phyloP scores from a whole-genome alignment of 2,329 filamentous ascomycete genomes.

The Colletotrichum filicis region DNA sequence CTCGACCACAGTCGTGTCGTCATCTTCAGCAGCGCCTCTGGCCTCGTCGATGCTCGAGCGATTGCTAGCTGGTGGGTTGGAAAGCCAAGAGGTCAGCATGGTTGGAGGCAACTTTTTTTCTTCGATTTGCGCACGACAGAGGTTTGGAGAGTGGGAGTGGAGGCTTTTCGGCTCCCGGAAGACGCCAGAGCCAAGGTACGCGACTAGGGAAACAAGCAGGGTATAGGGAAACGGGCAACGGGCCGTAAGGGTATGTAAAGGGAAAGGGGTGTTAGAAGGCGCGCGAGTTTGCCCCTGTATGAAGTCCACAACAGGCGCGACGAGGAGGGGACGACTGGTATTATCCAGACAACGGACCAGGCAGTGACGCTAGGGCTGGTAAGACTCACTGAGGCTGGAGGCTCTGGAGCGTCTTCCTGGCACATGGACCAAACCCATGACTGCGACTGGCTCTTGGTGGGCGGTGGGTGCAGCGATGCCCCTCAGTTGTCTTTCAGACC shows the following conservation, averaged over 20 bases:
- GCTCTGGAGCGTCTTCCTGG: slow-evolving; percentile 36
- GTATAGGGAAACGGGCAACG: neutral
- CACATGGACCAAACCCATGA: slow-evolving; percentile 39
- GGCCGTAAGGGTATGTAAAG: neutral
- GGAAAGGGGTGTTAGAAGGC: slow-evolving; percentile 3
- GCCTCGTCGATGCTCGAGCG: slow-evolving; percentile 69
- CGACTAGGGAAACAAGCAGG: neutral
- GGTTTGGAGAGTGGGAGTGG: slow-evolving; percentile 27
- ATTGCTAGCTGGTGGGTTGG: slow-evolving; percentile 52
- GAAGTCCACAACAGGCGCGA: slow-evolving; percentile 7
- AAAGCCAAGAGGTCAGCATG: slow-evolving; percentile 57
- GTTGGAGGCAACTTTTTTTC: slow-evolving; percentile 23
- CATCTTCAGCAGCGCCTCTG: slow-evolving; percentile 62
- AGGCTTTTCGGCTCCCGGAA: slow-evolving; percentile 16
- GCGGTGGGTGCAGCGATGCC: slow-evolving; percentile 31
- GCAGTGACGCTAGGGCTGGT: slow-evolving; percentile 30
- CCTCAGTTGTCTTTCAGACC: slow-evolving; percentile 24
- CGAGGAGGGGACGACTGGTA: slow-evolving; percentile 21
- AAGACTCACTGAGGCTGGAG: slow-evolving; percentile 36
- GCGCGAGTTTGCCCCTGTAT: slow-evolving; percentile 5
- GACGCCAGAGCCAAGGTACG: slow-evolving; percentile 3
- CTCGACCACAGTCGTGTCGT: slow-evolving; percentile 86
- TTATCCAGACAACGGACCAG: slow-evolving; percentile 20
- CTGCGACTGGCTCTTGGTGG: slow-evolving; percentile 33
- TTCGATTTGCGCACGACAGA: slow-evolving; percentile 19